Evolutionary conservation across 495 filamentous ascomycete species (phyloP).

Genomic region (Amphirosellinia nigrospora): DNA sequence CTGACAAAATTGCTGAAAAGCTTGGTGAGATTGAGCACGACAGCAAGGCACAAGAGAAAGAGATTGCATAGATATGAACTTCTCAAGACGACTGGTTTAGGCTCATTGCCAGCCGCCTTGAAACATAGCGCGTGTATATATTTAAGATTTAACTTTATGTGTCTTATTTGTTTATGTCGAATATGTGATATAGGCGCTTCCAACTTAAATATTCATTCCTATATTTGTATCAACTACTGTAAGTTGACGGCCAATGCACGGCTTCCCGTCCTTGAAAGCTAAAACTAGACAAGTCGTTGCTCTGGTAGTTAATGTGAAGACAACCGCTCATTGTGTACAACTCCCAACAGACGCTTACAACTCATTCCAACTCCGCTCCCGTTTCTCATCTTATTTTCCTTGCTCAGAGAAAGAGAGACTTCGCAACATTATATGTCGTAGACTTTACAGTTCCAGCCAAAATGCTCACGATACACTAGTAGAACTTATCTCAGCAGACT

Average conservation of each 20-base stretch:
- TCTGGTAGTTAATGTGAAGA: too few relatives aligned
- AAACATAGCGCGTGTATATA: neutral
- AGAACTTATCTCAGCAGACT: neutral
- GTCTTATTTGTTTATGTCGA: neutral
- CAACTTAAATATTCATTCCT: neutral
- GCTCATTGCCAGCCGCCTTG: neutral
- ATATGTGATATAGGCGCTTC: neutral
- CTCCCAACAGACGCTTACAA: too few relatives aligned
- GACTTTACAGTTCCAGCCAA: too few relatives aligned
- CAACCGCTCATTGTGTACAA: too few relatives aligned
- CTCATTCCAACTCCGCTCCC: too few relatives aligned
- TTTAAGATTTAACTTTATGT: neutral
- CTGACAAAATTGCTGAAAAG: constrained; percentile 39
- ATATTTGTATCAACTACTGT: neutral
- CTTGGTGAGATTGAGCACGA: constrained; percentile 26
- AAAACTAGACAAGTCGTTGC: too few relatives aligned
- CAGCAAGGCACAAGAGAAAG: neutral
- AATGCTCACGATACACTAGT: too few relatives aligned
- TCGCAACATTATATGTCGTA: too few relatives aligned
- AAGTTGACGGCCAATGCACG: too few relatives aligned
- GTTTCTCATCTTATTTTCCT: too few relatives aligned
- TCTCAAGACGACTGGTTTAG: neutral
- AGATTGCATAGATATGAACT: neutral
- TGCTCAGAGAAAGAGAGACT: too few relatives aligned
- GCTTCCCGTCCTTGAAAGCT: too few relatives aligned